These are phyloP conservation scores for Tolypocladium pustulatum DNA, from an alignment of 2,329 filamentous ascomycete species.

Conservation along the genomic window DNA sequence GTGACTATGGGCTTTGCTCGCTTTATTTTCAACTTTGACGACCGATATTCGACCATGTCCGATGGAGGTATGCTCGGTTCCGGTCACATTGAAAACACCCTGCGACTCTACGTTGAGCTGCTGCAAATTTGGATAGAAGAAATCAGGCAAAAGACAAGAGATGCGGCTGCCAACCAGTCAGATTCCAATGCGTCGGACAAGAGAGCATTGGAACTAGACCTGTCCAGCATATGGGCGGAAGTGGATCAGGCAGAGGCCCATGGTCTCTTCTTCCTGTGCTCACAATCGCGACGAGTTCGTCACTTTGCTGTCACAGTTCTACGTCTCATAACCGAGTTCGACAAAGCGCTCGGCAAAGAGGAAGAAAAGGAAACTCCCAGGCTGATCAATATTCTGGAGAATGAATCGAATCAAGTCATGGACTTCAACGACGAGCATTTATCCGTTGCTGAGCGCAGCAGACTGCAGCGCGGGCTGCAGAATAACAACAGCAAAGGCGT, in stretches of 20 bases:
- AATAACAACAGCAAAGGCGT: conserved; percentile 76
- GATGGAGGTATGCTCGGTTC: conserved; percentile 93
- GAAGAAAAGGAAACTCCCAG: conserved; percentile 55
- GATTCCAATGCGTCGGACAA: conserved; percentile 57
- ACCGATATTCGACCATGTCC: conserved; percentile 93
- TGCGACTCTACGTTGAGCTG: conserved; percentile 86
- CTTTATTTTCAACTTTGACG: conserved; percentile 98
- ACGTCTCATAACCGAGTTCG: conserved; percentile 86
- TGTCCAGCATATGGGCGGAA: conserved; percentile 81
- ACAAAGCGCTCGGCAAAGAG: conserved; percentile 71
- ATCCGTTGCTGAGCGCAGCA: conserved; percentile 83
- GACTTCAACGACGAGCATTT: conserved; percentile 87
- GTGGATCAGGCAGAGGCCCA: conserved; percentile 97
- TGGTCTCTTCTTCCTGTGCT: conserved; percentile 93
- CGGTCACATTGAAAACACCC: conserved; percentile 87
- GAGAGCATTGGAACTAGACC: conserved; percentile 66
- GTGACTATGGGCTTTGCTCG: conserved; percentile 94
- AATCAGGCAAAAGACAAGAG: conserved; percentile 75
- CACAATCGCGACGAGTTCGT: conserved; percentile 81
- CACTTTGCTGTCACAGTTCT: conserved; percentile 88
- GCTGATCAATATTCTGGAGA: conserved; percentile 86
- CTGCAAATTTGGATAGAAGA: conserved; percentile 97
- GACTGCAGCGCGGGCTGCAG: conserved; percentile 80
- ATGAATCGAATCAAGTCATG: conserved; percentile 79
- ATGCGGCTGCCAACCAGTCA: conserved; percentile 52